Evolutionary conservation across 192 early-diverging fungal species (phyloP), one percentile per base, ranked within the genome.

Genomic region (Linnemannia exigua): DNA sequence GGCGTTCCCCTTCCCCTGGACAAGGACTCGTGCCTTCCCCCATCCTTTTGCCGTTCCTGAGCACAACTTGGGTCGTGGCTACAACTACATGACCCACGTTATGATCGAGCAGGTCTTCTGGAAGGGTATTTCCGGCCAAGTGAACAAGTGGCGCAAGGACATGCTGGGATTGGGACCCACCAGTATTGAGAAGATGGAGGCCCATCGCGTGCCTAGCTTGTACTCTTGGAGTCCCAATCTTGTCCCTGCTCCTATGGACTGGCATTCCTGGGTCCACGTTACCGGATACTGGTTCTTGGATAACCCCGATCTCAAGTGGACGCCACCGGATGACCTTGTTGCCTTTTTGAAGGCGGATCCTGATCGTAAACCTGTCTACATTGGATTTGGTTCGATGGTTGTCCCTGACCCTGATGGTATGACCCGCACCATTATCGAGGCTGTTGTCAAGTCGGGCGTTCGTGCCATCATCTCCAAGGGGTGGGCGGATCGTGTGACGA

Each of bases 381-480:
- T 96, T 79, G 95, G 95, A 3, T 95, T 95, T 82, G 95, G 95
- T 37, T 94, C 92, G 37, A 96, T 96, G 79, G 91, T 95, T 31
- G 94, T 95, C 15, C 84, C 91, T 31, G 93, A 95, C 85, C 93
- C 95, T 15, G 86, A 91, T 25, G 92, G 84, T 31, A 82, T 95
- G 69, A 94, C 94, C 3, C 84, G 80, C 20, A 79, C 86, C 0
- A 93, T 96, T 78, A 89, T 94, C 5, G 92, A 94, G n/a, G 90
- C 93, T 52, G 91, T 94, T 17, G 69, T 88, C 37, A 87, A 91
- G 71, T 89, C 93, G 37, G 90, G 89, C 31, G 95, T 95, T 2
- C 87, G 92, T 20, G 94, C 92, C 28, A 92, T 96, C 72, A 78
- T 96, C 61, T 93, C 91, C 31, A 92, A 94, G 82, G 95, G 95